These are phyloP conservation scores for Pythium aristosporum DNA, from an alignment of 352 stramenopile genomes.

Conservation along the genomic window DNA sequence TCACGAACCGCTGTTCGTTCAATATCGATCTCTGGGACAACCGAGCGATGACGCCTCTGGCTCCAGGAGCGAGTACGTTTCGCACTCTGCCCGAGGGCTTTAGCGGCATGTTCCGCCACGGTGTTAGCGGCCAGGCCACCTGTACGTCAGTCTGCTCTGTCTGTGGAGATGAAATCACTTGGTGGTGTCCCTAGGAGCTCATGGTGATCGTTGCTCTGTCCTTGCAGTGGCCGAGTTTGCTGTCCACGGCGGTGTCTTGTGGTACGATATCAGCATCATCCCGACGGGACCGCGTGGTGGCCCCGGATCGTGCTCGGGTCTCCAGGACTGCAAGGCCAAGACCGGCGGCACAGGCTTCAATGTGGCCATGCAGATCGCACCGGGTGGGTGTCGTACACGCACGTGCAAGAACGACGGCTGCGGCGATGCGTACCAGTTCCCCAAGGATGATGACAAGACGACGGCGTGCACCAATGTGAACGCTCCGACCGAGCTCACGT, in stretches of 20 bases:
- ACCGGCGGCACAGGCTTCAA: slow-evolving; percentile 74
- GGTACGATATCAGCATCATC: slow-evolving; percentile 82
- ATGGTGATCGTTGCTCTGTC: background rate
- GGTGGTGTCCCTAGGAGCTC: background rate
- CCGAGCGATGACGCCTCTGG: background rate
- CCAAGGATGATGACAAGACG: slow-evolving; percentile 70
- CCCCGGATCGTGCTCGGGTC: slow-evolving; percentile 49
- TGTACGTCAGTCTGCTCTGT: slow-evolving; percentile 9
- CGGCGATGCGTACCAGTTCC: slow-evolving; percentile 66
- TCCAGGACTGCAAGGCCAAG: slow-evolving; percentile 51
- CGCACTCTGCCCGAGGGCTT: slow-evolving; percentile 6
- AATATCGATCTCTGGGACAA: slow-evolving; percentile 29
- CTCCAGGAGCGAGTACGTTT: slow-evolving; percentile 2
- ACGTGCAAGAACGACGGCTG: slow-evolving; percentile 58
- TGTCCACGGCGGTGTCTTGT: slow-evolving; percentile 39
- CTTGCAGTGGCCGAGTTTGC: slow-evolving; percentile 40
- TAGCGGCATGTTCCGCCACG: slow-evolving; percentile 28
- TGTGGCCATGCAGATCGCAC: slow-evolving; percentile 62
- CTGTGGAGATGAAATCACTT: background rate
- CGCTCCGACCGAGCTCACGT: slow-evolving; percentile 40
- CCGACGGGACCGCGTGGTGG: slow-evolving; percentile 39
- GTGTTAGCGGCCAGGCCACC: slow-evolving; percentile 22
- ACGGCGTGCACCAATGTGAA: slow-evolving; percentile 37
- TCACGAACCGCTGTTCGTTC: slow-evolving; percentile 24
- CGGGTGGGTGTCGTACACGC: slow-evolving; percentile 39